Evolutionary conservation across 1,284 basidiomycete species (phyloP), one percentile per base, ranked within the genome.

Genomic region (Cryptococcus amylolentus): DNA sequence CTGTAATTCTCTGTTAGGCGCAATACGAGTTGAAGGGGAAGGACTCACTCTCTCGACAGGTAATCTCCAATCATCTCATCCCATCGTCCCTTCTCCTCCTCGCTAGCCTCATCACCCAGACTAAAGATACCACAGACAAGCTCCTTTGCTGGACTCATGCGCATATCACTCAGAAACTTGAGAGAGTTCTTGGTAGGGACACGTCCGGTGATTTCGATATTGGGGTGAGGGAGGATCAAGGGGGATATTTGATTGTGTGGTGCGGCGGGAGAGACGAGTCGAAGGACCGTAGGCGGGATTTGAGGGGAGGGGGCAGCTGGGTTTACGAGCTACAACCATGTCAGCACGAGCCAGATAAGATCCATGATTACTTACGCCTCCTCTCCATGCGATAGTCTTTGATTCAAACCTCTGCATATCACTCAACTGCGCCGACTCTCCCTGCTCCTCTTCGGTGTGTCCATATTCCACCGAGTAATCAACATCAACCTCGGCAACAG

Each of bases 71-170:
- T 82, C 41, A 93, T 76, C 12, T 81, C 76, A 56, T 84, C 80
- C 75, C 89, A 88, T 78, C 20, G 18, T n/a, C 68, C 70, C 49
- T 80, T 78, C 51, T 81, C 80, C 2, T 69, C 73, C 67, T 18
- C 55, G 0, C 27, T 51, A 2, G 66, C 66, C 1, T 79, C 78
- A 0, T 79, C 71, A 3, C 77, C 77, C 0, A 88, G 82, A 1
- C 81, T 81, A 63, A 92, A 86, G 1, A 84, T 85, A 27, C 86
- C 88, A 0, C 86, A 86, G 50, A 91, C 81, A 6, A 93, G 80
- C 69, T 93, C 90, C 69, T 88, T 89, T n/a, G 83, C 76, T 0
- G 86, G 79, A 62, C 87, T 89, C 73, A 92, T 75, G 52, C 88
- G 81, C 69, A 84, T 86, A 60, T 88, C 86, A 9, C 86, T 79